A percentile compares a stretch with the other conserved stretches of the same genome.
Evolutionary conservation across 768 basidiomycete species (phyloP).

Genomic region (Botryobasidium botryosum): DNA sequence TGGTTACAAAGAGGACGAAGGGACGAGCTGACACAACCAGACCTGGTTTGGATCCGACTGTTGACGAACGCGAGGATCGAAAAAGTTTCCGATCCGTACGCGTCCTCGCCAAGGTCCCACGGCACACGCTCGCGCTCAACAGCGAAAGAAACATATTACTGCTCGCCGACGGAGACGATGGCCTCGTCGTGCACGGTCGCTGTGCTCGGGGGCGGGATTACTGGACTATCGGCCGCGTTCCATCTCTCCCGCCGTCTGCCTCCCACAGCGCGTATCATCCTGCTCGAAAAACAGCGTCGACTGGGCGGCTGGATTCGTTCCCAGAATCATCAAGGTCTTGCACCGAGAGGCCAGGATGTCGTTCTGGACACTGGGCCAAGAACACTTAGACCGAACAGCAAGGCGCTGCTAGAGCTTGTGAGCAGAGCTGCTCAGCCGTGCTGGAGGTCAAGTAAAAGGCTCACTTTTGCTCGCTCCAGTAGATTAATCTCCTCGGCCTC

Average conservation of each 20-base stretch:
- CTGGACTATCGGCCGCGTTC: constrained; percentile 69
- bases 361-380: constrained; percentile 77
- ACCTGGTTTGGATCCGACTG: no score
- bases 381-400: constrained; percentile 64
- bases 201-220: constrained; percentile 64
- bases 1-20: no score
- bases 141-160: no score
- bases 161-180: no score
- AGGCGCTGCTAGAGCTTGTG: constrained; percentile 64
- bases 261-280: constrained; percentile 30
- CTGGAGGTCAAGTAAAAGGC: neutral
- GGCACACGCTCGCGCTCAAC: no score
- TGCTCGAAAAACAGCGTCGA: constrained; percentile 47
- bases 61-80: no score
- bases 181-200: no score
- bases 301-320: constrained; percentile 74
- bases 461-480: constrained; percentile 5
- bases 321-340: neutral
- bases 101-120: no score
- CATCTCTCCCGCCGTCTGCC: constrained; percentile 56
- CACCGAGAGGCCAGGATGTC: constrained; percentile 19
- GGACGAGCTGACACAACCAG: no score
- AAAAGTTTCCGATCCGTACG: no score
- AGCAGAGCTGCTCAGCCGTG: constrained; percentile 4
- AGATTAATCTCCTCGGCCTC: constrained; percentile 68